These are phyloP conservation scores for Leccinum aurantiacum DNA, from an alignment of 768 basidiomycete species.

Conservation along the genomic window DNA sequence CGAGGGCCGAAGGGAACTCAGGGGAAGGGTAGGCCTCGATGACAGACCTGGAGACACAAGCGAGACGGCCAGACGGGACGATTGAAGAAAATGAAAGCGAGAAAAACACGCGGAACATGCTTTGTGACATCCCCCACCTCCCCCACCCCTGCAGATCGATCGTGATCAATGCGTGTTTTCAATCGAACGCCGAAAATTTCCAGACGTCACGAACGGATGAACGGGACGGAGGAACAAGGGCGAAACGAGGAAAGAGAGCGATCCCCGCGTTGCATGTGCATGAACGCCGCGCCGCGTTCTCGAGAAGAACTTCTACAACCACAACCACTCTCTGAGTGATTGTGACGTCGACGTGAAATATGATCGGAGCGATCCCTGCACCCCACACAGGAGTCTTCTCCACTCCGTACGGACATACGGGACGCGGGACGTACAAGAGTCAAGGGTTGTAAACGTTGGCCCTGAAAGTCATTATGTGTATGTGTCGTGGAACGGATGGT, in stretches of 20 bases:
- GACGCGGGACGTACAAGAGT: not conserved
- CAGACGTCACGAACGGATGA: not conserved
- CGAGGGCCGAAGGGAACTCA: not conserved
- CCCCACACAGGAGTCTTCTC: not conserved
- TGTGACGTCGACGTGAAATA: not conserved
- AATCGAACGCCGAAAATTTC: not conserved
- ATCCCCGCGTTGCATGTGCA: not conserved
- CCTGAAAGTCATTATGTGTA: not conserved
- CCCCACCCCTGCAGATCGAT: not conserved
- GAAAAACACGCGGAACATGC: not conserved
- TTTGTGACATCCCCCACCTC: not conserved
- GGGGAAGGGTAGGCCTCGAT: not conserved
- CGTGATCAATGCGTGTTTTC: not conserved
- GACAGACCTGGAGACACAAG: not conserved
- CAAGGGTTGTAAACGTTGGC: not conserved
- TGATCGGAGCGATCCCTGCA: not conserved
- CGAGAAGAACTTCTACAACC: not conserved
- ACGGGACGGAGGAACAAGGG: not conserved
- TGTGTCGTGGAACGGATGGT: not conserved
- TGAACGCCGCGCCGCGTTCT: not conserved
- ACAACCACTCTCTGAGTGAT: not conserved
- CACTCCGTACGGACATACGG: not conserved
- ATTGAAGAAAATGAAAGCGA: not conserved
- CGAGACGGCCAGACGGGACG: not conserved
- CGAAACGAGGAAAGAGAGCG: not conserved